Evolutionary conservation across 139 green algal species (phyloP), one percentile per base, ranked within the genome.

Genomic region (Volvox reticuliferus): DNA sequence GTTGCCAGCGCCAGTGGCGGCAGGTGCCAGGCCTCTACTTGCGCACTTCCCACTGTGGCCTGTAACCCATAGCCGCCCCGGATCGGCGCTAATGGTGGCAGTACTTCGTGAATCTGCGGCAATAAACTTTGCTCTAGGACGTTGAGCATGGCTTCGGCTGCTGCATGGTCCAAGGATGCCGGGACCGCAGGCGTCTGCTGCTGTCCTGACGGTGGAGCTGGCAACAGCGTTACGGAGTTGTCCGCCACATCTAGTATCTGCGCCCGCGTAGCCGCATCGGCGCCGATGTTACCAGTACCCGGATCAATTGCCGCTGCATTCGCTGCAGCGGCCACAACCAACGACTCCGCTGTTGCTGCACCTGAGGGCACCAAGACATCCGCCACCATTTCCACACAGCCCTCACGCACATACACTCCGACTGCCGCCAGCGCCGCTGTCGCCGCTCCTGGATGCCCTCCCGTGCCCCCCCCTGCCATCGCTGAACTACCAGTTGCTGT

Each of bases 381-480:
- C 30, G 86, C 86, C 44, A 90, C 86, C 5, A 90, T 1, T 75
- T 90, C 86, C 44, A 90, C 73, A 33, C 86, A 90, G 0, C 86
- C 86, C 69, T 90, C 86, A 5, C 86, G 86, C 71, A 90, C 86
- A 75, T 90, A 90, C n/a, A 90, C 86, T 14, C 86, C 86, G 9
- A 90, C 86, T 32, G 86, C 71, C 28, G 73, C 85, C 37, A 73
- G 14, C 35, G 68, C 12, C 26, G 37, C 36, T 35, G 61, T 50
- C 78, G 78, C 83, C 35, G 50, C 65, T 28, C 65, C 35, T 37
- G 67, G 32, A 12, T 62, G 76, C 13, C 17, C 32, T 28, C 28
- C 81, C 30, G 81, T 32, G 20, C 55, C 81, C 81, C 18, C 35
- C 12, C 21, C 83, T 37, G 67, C 65, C 20, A 28, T 12, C 18